Evolutionary conservation across 768 basidiomycete genomes (phyloP), one percentile per base, ranked within the genome.

Genomic region (Collybia nuda): DNA sequence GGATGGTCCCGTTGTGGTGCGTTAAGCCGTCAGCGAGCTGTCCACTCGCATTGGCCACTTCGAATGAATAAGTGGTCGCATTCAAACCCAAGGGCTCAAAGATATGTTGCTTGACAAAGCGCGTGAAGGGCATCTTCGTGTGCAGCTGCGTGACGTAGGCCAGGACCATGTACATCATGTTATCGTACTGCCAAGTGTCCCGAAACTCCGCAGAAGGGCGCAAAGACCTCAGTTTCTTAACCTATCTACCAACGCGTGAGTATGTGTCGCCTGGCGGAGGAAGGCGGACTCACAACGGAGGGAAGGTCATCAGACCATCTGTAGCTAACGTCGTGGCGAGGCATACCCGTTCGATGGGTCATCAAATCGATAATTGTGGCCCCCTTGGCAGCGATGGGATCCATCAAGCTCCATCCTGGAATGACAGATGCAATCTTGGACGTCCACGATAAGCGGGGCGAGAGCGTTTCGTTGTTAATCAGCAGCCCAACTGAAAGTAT

Each of bases 141-240:
- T 62, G 49, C 0, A 48, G 49, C 1, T 65, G 60, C 0, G 64
- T 66, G 19, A 71, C 47, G 45, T 62, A 64, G 0, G 67, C 66
- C 11, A 70, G 43, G 2, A 62, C n/a, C n/a, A n/a, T n/a, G n/a
- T n/a, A n/a, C n/a, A n/a, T n/a, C n/a, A n/a, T n/a, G n/a, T n/a
- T n/a, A 44, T 50, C 60, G 50, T 68, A 67, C 36, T 70, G 67
- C 21, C 50, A 64, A 0, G 52, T 39, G 8, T 62, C 54, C 1
- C 69, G 62, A 43, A 69, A 71, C 35, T 62, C 62, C 6, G 63
- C 47, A 0, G 68, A 69, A 2, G 66, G 67, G 7, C 63, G 58
- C 7, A 68, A 60, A 47, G 55, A 62, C 32, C 57, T 62, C 22
- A 67, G 18, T 39, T 57, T 62, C 39, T 56, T 43, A 24, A 62